Evolutionary conservation across 805 yeast species (phyloP).

Genomic region (Pichia rugopelliculosa): DNA sequence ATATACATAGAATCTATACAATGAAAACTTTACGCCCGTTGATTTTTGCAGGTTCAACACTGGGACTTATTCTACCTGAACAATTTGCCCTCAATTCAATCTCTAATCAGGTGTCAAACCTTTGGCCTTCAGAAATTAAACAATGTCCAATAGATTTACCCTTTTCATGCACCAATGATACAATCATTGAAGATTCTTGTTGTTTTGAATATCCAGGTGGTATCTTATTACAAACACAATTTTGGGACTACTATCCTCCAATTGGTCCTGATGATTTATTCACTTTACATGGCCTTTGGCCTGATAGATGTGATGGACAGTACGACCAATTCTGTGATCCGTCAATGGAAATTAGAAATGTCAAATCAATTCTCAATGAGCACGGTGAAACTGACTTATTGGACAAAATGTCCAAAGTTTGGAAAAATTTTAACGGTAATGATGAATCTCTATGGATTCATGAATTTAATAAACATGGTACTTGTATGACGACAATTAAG

Average conservation of each 20-base stretch:
- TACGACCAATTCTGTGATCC: conserved; percentile 74
- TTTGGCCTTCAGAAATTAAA: conserved; percentile 7
- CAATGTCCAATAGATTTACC: conserved; percentile 55
- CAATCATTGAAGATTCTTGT: conserved; percentile 54
- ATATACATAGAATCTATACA: background rate
- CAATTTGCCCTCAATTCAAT: background rate
- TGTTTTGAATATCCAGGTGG: conserved; percentile 90
- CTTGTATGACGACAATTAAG: conserved; percentile 76
- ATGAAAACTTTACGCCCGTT: background rate
- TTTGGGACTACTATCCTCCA: conserved; percentile 83
- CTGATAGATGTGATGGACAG: conserved; percentile 79
- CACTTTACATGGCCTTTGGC: conserved; percentile 86
- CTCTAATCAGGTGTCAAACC: background rate
- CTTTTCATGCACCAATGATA: conserved; percentile 49
- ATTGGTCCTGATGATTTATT: conserved; percentile 64
- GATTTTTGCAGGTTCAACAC: background rate
- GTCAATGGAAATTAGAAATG: conserved; percentile 46
- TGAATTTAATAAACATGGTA: conserved; percentile 91
- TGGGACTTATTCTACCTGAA: background rate
- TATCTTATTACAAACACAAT: conserved; percentile 74
- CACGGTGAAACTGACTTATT: conserved; percentile 47
- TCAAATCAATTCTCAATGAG: conserved; percentile 37
- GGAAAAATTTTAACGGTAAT: conserved; percentile 69
- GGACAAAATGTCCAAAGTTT: conserved; percentile 46
- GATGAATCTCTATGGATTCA: conserved; percentile 78